Base-by-base conservation (phyloP, 2,329 filamentous ascomycete genomes). In the Tolypocladium inflatum region DNA sequence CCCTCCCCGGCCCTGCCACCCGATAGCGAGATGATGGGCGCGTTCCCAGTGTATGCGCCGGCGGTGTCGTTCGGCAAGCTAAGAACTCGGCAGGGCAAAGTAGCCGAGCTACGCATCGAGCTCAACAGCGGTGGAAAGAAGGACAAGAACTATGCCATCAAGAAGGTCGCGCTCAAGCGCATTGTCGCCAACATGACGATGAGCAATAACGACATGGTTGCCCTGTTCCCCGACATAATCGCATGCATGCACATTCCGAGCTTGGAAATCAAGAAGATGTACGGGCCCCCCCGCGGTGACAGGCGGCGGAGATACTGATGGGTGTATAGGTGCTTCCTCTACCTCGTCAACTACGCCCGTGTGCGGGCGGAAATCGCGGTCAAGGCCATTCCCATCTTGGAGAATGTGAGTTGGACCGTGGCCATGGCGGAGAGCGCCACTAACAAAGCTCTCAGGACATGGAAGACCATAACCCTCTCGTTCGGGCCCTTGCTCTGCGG, bases 181-280 rank as follows among this genome's bases (percentile, higher is more conserved):
- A 97, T 99, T 66, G 94, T 99, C 67, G 94, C 94, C 72, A 99
- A 99, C 73, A 99, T 99, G 94, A 99, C 94, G 63, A 99, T 99
- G 94, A 97, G 93, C 83, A 99, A 99, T 77, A 99, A 97, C 70
- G 94, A 99, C 74, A 99, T 99, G 94, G 89, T 97, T 57, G 91
- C 91, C 43, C 80, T 99, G 56, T 99, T 99, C 67, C 91, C 93
- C 21, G 94, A 99, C 71, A 89, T 99, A 60, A 90, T 99, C 66
- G 86, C 81, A 62, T 97, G 93, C 79, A 99, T 99, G 94, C 86
- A 90, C 66, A 90, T 99, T 62, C 88, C 87, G 56, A 96, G 89
- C 67, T 78, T 99, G 72, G 94, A 99, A 76, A 97, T 99, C 76
- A 99, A 99, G 83, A 99, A 99, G 81, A 99, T 99, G 94, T 97